phyloP scores from a whole-genome alignment of 495 filamentous ascomycete species.

The Cercophora newfieldiana region DNA sequence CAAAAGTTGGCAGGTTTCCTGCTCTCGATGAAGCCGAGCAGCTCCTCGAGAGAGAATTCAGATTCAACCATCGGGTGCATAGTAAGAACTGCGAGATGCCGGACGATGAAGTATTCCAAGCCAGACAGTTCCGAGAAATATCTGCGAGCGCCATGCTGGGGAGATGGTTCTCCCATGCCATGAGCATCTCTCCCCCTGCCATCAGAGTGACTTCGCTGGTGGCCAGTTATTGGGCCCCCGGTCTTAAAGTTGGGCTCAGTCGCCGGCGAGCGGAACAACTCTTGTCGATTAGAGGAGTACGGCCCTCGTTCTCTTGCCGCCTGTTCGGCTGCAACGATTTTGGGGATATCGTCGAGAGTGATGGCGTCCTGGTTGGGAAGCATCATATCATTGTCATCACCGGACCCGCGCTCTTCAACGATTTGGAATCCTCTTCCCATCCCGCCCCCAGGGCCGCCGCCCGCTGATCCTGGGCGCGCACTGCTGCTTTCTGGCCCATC shows the following conservation, averaged over 20 bases:
- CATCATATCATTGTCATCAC: constrained; percentile 71
- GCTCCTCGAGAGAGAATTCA: constrained; percentile 88
- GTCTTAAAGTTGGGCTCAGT: constrained; percentile 59
- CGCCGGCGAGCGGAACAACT: constrained; percentile 66
- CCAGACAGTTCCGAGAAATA: constrained; percentile 97
- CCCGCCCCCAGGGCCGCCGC: constrained; percentile 59
- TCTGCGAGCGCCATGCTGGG: constrained; percentile 61
- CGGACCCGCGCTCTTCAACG: constrained; percentile 78
- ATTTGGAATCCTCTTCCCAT: constrained; percentile 65
- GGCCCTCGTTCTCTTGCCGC: constrained; percentile 81
- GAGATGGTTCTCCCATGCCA: constrained; percentile 45
- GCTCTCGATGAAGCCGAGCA: constrained; percentile 92
- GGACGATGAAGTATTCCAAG: constrained; percentile 94
- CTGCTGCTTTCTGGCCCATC: constrained; percentile 83
- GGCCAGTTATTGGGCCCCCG: constrained; percentile 45
- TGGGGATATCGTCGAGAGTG: constrained; percentile 95
- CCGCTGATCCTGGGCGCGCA: constrained; percentile 77
- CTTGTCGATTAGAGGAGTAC: constrained; percentile 68
- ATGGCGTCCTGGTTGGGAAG: constrained; percentile 90
- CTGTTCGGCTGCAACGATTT: constrained; percentile 94
- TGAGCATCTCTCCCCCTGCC: constrained; percentile 57
- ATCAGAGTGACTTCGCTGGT: constrained; percentile 74
- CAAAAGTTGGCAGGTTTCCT: constrained; percentile 86
- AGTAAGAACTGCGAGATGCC: constrained; percentile 89
- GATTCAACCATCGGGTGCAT: constrained; percentile 93